A percentile compares a stretch with the other conserved stretches of the same genome.
Conservation (phyloP, 2,329 filamentous ascomycete species). For the Phialocephala sp. region DNA sequence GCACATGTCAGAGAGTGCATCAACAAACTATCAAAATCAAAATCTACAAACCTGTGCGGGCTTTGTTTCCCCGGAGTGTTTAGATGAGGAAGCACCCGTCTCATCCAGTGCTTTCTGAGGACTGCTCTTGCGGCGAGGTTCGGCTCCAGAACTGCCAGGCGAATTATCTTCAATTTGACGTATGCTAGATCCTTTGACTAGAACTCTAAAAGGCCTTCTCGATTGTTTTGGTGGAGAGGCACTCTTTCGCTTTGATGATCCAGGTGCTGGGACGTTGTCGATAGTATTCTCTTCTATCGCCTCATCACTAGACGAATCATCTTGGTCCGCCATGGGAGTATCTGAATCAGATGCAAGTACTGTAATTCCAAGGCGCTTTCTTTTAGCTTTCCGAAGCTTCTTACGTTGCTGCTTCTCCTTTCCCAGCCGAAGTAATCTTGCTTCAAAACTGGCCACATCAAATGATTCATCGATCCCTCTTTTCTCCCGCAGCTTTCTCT, state of each 20-base stretch:
- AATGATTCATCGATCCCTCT: slow-evolving; percentile 32
- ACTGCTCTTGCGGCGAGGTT: not conserved
- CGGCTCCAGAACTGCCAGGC: not conserved
- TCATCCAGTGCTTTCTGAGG: not conserved
- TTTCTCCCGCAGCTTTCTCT: slow-evolving; percentile 30
- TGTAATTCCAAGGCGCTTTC: slow-evolving; percentile 25
- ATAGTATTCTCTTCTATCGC: slow-evolving; percentile 34
- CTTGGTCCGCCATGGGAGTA: not conserved
- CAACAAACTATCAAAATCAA: not conserved
- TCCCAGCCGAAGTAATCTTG: slow-evolving; percentile 10
- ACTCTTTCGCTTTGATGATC: slow-evolving; percentile 1
- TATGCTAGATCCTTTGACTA: not conserved
- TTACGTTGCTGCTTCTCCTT: slow-evolving; percentile 31
- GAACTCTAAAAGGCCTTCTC: not conserved
- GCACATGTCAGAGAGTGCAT: not conserved
- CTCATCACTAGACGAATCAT: slow-evolving; percentile 36
- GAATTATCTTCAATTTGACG: not conserved
- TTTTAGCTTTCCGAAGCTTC: slow-evolving; percentile 32
- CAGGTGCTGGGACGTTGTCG: slow-evolving; percentile 16
- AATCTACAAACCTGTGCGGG: not conserved
- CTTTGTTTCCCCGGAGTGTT: not conserved
- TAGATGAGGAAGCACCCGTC: not conserved
- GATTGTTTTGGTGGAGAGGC: not conserved
- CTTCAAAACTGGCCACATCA: slow-evolving; percentile 33
- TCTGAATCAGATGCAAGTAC: not conserved